Evolutionary conservation across 257 asterid genomes (phyloP).

Genomic region (Agastache rugosa): DNA sequence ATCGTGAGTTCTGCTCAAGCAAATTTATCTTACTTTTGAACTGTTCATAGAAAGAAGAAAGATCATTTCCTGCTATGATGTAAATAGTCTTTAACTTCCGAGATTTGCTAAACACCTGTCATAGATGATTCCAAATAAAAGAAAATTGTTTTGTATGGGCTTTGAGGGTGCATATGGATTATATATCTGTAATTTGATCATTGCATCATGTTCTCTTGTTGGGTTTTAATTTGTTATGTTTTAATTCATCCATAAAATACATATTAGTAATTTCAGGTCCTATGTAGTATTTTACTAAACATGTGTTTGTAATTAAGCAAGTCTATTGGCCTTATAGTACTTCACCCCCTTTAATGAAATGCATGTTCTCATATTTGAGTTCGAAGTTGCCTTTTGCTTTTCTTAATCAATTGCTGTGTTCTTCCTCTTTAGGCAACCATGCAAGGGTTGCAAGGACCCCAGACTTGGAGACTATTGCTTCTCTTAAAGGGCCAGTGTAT

Average conservation of each 20-base stretch:
- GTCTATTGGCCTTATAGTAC: constrained; percentile 22
- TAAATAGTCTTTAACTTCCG: neutral
- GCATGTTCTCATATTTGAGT: constrained; percentile 18
- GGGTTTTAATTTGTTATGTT: neutral
- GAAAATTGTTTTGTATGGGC: constrained; percentile 1
- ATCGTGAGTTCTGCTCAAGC: constrained; percentile 5
- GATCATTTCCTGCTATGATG: constrained; percentile 7
- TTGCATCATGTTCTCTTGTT: constrained; percentile 25
- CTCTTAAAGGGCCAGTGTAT: constrained; percentile 96
- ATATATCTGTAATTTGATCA: neutral
- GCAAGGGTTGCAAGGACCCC: constrained; percentile 99
- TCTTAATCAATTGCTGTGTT: constrained; percentile 23
- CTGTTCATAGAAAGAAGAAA: neutral
- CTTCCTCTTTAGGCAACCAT: constrained; percentile 69
- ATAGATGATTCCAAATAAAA: constrained; percentile 7
- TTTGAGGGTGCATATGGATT: constrained; percentile 2
- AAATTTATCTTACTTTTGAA: constrained; percentile 4
- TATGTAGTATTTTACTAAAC: constrained; percentile 4
- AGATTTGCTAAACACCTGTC: constrained; percentile 1
- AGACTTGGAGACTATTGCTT: constrained; percentile 89
- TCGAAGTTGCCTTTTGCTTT: constrained; percentile 22
- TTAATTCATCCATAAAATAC: neutral
- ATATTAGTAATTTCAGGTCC: neutral
- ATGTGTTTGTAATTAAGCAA: constrained; percentile 17
- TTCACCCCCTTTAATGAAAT: constrained; percentile 9